These are phyloP conservation scores for Sclerotinia sclerotiorum DNA, from an alignment of 2,329 filamentous ascomycete genomes.

Conservation along the genomic window DNA sequence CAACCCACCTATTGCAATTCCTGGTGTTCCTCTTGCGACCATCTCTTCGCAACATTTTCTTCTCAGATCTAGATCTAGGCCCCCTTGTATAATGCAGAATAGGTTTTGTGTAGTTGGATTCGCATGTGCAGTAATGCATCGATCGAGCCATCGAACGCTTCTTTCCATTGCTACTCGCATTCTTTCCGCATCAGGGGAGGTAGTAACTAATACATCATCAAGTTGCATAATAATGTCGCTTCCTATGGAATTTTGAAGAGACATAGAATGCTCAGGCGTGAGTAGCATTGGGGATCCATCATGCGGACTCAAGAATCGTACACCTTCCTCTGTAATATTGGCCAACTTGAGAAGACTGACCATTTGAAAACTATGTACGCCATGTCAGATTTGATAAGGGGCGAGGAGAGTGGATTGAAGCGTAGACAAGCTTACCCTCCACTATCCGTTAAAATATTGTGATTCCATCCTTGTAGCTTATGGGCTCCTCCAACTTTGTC, in stretches of 20 bases:
- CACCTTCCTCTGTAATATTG: constrained; percentile 88
- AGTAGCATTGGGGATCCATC: constrained; percentile 95
- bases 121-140: constrained; percentile 87
- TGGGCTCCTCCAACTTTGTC: constrained; percentile 90
- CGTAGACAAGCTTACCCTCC: constrained; percentile 55
- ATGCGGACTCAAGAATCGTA: constrained; percentile 93
- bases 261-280: constrained; percentile 95
- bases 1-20: constrained; percentile 92
- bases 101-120: constrained; percentile 83
- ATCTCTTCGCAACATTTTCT: constrained; percentile 81
- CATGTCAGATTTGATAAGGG: constrained; percentile 18
- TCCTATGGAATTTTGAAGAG: constrained; percentile 92
- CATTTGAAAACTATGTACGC: constrained; percentile 84
- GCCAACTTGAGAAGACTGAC: constrained; percentile 92
- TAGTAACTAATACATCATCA: constrained; percentile 96
- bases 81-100: constrained; percentile 98
- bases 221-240: constrained; percentile 99
- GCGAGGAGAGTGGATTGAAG: constrained; percentile 4
- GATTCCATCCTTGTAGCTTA: constrained; percentile 89
- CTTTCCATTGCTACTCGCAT: constrained; percentile 96
- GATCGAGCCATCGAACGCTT: constrained; percentile 91
- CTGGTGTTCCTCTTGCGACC: constrained; percentile 86
- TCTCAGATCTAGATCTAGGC: constrained; percentile 83
- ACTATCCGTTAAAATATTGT: constrained; percentile 88
- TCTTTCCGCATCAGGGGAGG: constrained; percentile 80